Conservation (phyloP, 148 eudicot species). For the Silene latifolia region DNA sequence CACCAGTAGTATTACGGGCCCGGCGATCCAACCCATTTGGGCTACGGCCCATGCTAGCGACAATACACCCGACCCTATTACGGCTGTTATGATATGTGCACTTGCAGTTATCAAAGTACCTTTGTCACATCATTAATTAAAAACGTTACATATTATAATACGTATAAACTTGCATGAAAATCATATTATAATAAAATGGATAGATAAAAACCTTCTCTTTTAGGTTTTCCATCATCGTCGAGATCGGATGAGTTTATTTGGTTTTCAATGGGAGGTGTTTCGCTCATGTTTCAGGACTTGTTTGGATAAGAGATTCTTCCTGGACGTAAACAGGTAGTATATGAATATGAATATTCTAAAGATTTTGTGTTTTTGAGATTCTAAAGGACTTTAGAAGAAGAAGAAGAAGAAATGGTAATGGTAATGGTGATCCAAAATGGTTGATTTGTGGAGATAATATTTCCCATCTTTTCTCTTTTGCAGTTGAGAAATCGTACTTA, state of each 20-base stretch:
- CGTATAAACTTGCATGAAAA: background rate
- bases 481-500: background rate
- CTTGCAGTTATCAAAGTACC: constrained; percentile 50
- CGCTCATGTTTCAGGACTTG: background rate
- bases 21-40: constrained; percentile 67
- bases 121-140: constrained; percentile 14
- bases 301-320: background rate
- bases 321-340: background rate
- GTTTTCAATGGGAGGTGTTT: background rate
- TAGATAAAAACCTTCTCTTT: constrained; percentile 32
- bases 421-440: background rate
- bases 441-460: background rate
- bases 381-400: background rate
- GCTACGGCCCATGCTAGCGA: constrained; percentile 69
- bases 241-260: constrained; percentile 9
- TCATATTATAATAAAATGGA: background rate
- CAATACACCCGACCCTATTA: constrained; percentile 60
- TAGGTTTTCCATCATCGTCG: constrained; percentile 45
- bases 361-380: background rate
- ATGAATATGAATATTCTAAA: too few species aligned
- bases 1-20: constrained; percentile 32
- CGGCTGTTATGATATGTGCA: constrained; percentile 61
- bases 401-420: background rate
- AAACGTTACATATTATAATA: background rate
- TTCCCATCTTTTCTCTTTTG: background rate